A percentile compares a stretch with the other conserved stretches of the same genome.
phyloP scores from a whole-genome alignment of 2,329 filamentous ascomycete genomes.

The Fusarium virguliforme region DNA sequence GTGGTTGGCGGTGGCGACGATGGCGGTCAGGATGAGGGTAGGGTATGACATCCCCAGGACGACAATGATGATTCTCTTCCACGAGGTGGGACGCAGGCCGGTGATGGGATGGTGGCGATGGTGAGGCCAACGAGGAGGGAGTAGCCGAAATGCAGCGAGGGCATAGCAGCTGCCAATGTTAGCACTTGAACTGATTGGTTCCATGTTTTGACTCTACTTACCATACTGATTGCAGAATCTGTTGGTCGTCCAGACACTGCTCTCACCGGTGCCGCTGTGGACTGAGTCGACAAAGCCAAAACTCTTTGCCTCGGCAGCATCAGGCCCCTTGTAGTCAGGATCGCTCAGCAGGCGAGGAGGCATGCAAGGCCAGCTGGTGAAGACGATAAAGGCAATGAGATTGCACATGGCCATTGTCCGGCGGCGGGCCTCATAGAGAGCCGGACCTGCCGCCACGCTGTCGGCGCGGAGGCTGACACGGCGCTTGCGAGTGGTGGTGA shows the following conservation, averaged over 20 bases:
- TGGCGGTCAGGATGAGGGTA: slow-evolving; percentile 75
- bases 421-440: slow-evolving; percentile 70
- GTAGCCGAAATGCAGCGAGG: slow-evolving; percentile 83
- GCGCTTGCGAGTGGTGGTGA: slow-evolving; percentile 75
- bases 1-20: slow-evolving; percentile 81
- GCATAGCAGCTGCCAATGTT: slow-evolving; percentile 74
- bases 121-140: slow-evolving; percentile 81
- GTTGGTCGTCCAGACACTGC: slow-evolving; percentile 73
- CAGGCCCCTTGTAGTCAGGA: slow-evolving; percentile 67
- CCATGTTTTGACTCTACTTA: slow-evolving; percentile 52
- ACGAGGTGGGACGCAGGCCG: slow-evolving; percentile 66
- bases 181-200: slow-evolving; percentile 11
- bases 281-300: slow-evolving; percentile 76
- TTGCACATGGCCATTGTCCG: slow-evolving; percentile 76
- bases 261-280: slow-evolving; percentile 65
- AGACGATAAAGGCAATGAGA: slow-evolving; percentile 72
- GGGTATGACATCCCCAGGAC: slow-evolving; percentile 75
- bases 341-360: slow-evolving; percentile 73
- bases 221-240: slow-evolving; percentile 84
- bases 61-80: slow-evolving; percentile 64
- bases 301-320: slow-evolving; percentile 72
- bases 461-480: slow-evolving; percentile 51
- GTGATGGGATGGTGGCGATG: slow-evolving; percentile 76
- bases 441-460: slow-evolving; percentile 58
- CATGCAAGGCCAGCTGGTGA: slow-evolving; percentile 77